phyloP scores from a whole-genome alignment of 148 eudicot genomes.

The Gaultheria prostrata region DNA sequence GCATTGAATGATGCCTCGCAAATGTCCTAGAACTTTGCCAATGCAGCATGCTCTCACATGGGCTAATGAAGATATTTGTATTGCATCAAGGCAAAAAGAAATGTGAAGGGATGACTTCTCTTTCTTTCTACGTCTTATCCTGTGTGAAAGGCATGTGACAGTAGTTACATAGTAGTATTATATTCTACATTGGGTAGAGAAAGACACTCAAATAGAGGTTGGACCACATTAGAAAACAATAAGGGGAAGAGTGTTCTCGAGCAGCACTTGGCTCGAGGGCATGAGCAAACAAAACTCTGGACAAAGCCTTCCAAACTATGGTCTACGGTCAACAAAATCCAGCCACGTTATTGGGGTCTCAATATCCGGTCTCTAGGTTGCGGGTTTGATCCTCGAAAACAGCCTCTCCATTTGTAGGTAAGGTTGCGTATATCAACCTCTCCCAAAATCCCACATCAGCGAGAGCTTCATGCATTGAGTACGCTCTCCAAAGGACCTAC shows the following conservation, averaged over 20 bases:
- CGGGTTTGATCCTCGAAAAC: neutral
- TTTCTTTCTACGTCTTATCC: neutral
- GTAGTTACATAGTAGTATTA: neutral
- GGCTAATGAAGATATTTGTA: slow-evolving; percentile 19
- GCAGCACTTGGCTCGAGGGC: slow-evolving; percentile 31
- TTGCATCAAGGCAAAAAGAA: slow-evolving; percentile 2
- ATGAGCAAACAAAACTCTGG: slow-evolving; percentile 3
- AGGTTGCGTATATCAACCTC: neutral
- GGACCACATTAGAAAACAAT: slow-evolving; percentile 14
- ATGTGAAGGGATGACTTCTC: neutral
- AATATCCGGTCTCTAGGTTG: neutral
- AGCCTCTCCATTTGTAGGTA: neutral
- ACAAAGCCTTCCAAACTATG: slow-evolving; percentile 13
- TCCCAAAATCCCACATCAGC: neutral
- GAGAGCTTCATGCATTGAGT: neutral
- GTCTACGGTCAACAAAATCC: slow-evolving; percentile 19
- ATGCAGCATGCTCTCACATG: slow-evolving; percentile 29
- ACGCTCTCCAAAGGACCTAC: neutral
- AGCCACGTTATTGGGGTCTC: neutral
- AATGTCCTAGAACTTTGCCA: slow-evolving; percentile 22
- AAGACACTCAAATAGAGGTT: slow-evolving; percentile 15
- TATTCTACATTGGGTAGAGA: neutral
- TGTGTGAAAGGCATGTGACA: neutral
- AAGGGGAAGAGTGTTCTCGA: slow-evolving; percentile 6
- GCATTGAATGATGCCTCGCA: slow-evolving; percentile 8